Percentiles rank a stretch among this genome's conserved stretches.
These are phyloP conservation scores for Rhizopus delemar DNA, from an alignment of 371 early-diverging fungal genomes.

Conservation along the genomic window DNA sequence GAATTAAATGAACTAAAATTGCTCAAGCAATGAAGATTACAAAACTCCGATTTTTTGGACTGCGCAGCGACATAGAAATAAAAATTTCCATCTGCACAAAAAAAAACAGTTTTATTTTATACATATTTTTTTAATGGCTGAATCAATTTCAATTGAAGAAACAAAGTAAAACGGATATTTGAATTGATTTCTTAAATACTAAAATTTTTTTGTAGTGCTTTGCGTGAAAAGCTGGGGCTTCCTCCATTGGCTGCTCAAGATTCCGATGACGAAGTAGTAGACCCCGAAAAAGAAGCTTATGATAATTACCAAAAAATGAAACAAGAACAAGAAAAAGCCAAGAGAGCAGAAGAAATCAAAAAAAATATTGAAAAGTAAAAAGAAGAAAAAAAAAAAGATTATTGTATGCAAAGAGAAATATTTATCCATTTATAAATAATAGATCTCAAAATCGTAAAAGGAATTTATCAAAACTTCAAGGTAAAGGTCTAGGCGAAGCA, in stretches of 20 bases:
- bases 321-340: constrained; percentile 51
- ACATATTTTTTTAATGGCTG: constrained; percentile 26
- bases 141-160: constrained; percentile 60
- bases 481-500: constrained; percentile 73
- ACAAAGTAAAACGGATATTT: constrained; percentile 52
- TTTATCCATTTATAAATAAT: constrained; percentile 2
- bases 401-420: constrained; percentile 1
- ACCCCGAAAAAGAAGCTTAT: constrained; percentile 57
- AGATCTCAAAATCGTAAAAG: constrained; percentile 65
- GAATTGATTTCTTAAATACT: background rate
- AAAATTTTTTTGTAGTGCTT: constrained; percentile 37
- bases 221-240: constrained; percentile 73
- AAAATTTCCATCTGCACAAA: background rate
- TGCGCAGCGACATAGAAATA: too few species aligned
- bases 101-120: background rate
- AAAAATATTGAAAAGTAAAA: constrained; percentile 57
- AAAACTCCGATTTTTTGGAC: too few species aligned
- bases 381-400: constrained; percentile 1
- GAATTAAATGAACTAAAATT: too few species aligned
- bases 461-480: constrained; percentile 59
- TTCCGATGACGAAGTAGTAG: constrained; percentile 34
- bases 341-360: constrained; percentile 51
- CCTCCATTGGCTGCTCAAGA: constrained; percentile 61
- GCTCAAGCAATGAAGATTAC: too few species aligned
- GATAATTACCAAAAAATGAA: constrained; percentile 64